These are phyloP conservation scores for Solanum sitiens DNA, from an alignment of 257 asterid genomes.

Conservation along the genomic window DNA sequence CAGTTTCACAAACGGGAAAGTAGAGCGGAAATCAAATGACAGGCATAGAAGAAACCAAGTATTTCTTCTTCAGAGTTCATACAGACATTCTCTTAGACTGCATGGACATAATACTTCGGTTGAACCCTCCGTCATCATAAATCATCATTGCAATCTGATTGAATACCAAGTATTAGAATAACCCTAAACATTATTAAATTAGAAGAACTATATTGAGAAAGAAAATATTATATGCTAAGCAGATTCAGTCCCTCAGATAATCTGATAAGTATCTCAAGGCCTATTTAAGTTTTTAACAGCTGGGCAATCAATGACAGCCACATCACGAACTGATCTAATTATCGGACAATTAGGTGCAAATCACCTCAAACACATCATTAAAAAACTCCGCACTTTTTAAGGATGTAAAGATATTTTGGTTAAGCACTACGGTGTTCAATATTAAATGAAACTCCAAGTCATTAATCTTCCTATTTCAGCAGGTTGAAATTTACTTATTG, in stretches of 20 bases:
- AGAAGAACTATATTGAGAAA: background rate
- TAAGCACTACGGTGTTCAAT: background rate
- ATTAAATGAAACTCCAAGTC: background rate
- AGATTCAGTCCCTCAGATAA: background rate
- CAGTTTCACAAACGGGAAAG: background rate
- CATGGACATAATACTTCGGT: background rate
- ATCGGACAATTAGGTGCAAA: background rate
- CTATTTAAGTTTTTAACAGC: background rate
- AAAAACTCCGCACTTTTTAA: background rate
- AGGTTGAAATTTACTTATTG: background rate
- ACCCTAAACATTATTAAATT: background rate
- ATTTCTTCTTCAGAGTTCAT: background rate
- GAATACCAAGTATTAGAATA: background rate
- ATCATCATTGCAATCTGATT: constrained; percentile 3
- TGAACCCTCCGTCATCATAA: constrained; percentile 1
- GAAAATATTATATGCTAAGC: background rate
- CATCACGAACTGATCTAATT: background rate
- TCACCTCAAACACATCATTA: background rate
- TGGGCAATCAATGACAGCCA: background rate
- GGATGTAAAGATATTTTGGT: background rate
- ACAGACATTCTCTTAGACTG: constrained; percentile 9
- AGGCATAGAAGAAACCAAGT: background rate
- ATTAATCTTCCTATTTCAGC: background rate
- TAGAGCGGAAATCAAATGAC: background rate
- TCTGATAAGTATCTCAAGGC: background rate